A percentile compares a stretch with the other conserved stretches of the same genome.
Evolutionary conservation across 768 basidiomycete genomes (phyloP).

Genomic region (Cyclocybe cylindracea): DNA sequence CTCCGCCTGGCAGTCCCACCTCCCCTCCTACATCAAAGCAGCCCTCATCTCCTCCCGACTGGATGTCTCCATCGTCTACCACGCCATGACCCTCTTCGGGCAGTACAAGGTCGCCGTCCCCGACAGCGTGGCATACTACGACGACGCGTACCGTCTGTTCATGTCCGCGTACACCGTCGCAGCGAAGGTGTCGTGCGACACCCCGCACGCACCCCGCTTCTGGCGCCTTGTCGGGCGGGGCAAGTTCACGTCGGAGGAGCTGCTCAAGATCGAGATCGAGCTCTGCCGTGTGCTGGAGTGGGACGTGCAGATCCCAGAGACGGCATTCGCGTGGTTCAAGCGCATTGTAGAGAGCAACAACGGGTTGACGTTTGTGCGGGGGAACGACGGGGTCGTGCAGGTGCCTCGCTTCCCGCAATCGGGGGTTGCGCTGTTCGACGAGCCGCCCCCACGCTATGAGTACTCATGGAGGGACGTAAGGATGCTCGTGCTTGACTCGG

Average conservation of each 20-base stretch:
- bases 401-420: too few relatives aligned
- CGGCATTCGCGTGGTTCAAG: neutral
- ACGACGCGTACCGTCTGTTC: conserved; percentile 12
- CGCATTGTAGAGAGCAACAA: neutral
- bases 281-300: conserved; percentile 1
- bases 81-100: conserved; percentile 9
- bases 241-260: neutral
- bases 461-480: too few relatives aligned
- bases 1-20: conserved; percentile 8
- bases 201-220: neutral
- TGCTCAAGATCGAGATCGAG: neutral
- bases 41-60: conserved; percentile 3
- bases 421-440: too few relatives aligned
- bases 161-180: conserved; percentile 12
- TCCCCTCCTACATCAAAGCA: conserved; percentile 4
- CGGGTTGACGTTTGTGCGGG: too few relatives aligned
- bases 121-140: conserved; percentile 6
- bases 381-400: too few relatives aligned
- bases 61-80: conserved; percentile 1
- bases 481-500: too few relatives aligned
- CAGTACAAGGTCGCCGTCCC: conserved; percentile 5
- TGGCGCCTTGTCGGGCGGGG: neutral
- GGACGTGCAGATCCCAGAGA: neutral
- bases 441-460: too few relatives aligned
- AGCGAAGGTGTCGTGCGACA: conserved; percentile 1